phyloP scores from a whole-genome alignment of 805 yeast genomes.

The Lachancea kluyveri region DNA sequence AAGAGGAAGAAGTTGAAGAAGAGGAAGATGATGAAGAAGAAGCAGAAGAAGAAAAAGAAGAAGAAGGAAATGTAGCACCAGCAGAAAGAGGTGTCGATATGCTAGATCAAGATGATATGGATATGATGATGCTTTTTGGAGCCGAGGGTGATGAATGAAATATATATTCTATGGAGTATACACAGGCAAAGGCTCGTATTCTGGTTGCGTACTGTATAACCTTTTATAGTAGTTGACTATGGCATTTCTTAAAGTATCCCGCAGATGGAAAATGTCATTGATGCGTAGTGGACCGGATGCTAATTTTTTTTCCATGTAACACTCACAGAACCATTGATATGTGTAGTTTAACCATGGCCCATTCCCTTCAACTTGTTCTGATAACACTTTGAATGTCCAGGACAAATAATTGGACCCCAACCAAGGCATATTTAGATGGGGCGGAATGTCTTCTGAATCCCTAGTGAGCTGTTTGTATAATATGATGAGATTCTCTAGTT shows the following conservation, averaged over 20 bases:
- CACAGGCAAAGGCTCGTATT: conserved; percentile 4
- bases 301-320: conserved; percentile 3
- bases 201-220: background rate
- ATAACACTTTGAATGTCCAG: conserved; percentile 4
- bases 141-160: conserved; percentile 28
- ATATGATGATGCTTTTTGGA: conserved; percentile 34
- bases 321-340: conserved; percentile 6
- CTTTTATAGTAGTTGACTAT: background rate
- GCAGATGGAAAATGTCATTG: conserved; percentile 7
- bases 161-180: conserved; percentile 4
- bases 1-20: conserved; percentile 29
- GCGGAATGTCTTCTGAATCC: conserved; percentile 2
- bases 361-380: conserved; percentile 4
- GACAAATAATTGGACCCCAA: conserved; percentile 7
- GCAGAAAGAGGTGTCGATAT: conserved; percentile 18
- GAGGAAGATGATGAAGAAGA: conserved; percentile 30
- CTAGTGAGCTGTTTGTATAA: conserved; percentile 2
- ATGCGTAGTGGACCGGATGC: conserved; percentile 1
- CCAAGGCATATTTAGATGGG: conserved; percentile 7
- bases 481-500: conserved; percentile 1
- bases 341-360: conserved; percentile 5
- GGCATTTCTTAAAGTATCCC: conserved; percentile 5
- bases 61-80: conserved; percentile 24
- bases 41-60: conserved; percentile 32
- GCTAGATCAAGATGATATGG: conserved; percentile 32